phyloP scores from a whole-genome alignment of 345 rosid species.

The Salix udensis region DNA sequence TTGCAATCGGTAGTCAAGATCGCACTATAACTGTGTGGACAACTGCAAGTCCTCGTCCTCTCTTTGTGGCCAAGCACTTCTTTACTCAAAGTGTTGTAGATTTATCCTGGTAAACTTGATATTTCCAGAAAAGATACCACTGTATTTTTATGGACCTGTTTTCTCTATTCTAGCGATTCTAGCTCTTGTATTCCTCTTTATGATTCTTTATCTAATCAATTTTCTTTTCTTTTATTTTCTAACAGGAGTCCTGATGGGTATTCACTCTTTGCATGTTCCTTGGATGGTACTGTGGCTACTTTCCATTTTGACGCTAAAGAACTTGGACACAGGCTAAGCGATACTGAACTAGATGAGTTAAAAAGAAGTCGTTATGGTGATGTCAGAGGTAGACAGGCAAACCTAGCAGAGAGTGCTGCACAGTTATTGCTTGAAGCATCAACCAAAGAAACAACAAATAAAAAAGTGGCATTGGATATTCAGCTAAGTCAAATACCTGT shows the following conservation, averaged over 20 bases:
- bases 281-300: slow-evolving; percentile 93
- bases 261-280: slow-evolving; percentile 93
- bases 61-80: slow-evolving; percentile 97
- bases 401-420: slow-evolving; percentile 87
- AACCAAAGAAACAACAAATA: slow-evolving; percentile 59
- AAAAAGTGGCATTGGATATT: slow-evolving; percentile 56
- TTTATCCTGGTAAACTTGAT: slow-evolving; percentile 72
- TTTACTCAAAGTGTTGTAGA: slow-evolving; percentile 97
- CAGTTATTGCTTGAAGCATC: slow-evolving; percentile 94
- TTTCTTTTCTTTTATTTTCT: neutral
- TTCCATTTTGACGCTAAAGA: slow-evolving; percentile 85
- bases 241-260: slow-evolving; percentile 98
- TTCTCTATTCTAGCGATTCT: neutral
- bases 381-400: slow-evolving; percentile 85
- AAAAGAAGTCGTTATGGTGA: slow-evolving; percentile 94
- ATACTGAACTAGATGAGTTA: slow-evolving; percentile 78
- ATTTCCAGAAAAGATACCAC: slow-evolving; percentile 6
- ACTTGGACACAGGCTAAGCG: slow-evolving; percentile 68
- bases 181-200: neutral
- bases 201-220: slow-evolving; percentile 9
- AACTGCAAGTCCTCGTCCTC: slow-evolving; percentile 93
- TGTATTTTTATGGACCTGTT: slow-evolving; percentile 2
- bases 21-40: slow-evolving; percentile 99
- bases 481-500: slow-evolving; percentile 47
- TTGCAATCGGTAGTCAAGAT: slow-evolving; percentile 99